phyloP scores from a whole-genome alignment of 345 rosid species.

The Hypericum perforatum region DNA sequence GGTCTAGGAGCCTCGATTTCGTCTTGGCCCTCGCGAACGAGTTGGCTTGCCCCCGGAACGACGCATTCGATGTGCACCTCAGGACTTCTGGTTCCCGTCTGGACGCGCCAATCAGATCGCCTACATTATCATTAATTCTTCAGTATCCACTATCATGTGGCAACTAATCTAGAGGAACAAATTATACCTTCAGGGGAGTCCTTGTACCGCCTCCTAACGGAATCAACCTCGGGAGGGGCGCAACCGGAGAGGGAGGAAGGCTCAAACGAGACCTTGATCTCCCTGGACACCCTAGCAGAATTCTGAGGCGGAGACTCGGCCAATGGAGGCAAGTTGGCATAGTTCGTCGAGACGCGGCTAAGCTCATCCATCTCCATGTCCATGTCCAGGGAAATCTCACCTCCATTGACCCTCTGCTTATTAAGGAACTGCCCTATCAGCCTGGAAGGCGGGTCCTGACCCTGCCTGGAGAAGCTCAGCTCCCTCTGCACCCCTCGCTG shows the following conservation, averaged over 20 bases:
- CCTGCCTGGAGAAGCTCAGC: constrained; percentile 21
- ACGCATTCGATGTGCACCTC: constrained; percentile 38
- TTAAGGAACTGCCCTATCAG: constrained; percentile 25
- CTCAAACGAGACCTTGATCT: constrained; percentile 46
- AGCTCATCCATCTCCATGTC: constrained; percentile 58
- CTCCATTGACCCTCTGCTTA: constrained; percentile 16
- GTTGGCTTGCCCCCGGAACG: constrained; percentile 36
- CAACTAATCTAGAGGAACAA: no score
- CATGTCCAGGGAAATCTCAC: constrained; percentile 64
- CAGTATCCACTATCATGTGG: no score
- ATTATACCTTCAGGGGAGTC: constrained; percentile 6
- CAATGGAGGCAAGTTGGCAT: background rate
- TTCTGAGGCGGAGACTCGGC: constrained; percentile 8
- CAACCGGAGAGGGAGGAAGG: constrained; percentile 16
- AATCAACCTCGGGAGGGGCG: constrained; percentile 6
- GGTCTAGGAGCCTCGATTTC: constrained; percentile 74
- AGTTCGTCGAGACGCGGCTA: background rate
- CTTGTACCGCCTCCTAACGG: constrained; percentile 22
- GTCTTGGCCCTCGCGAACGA: constrained; percentile 38
- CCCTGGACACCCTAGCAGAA: constrained; percentile 19
- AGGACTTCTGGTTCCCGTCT: constrained; percentile 25
- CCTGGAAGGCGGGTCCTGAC: constrained; percentile 28
- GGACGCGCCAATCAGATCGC: background rate
- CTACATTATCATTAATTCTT: no score
- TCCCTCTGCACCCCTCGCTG: background rate